These are phyloP conservation scores for Rusavskia elegans DNA, from an alignment of 495 filamentous ascomycete genomes.

Conservation along the genomic window DNA sequence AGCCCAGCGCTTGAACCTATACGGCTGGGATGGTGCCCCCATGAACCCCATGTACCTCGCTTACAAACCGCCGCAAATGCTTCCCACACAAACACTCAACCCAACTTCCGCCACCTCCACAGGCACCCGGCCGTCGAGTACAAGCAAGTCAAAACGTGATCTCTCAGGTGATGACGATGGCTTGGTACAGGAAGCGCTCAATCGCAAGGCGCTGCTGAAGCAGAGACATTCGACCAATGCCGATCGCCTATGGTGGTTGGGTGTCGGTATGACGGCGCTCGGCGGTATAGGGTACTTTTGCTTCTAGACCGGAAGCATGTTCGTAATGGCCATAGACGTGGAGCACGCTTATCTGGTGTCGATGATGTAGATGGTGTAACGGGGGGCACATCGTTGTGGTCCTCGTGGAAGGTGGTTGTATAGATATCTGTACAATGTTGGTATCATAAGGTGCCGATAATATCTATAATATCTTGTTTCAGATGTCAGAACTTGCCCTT, in stretches of 20 bases:
- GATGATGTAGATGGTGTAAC: no score
- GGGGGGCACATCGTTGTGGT: no score
- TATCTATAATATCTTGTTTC: no score
- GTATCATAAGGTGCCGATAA: no score
- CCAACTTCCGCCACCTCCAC: conserved; percentile 26
- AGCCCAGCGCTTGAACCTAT: conserved; percentile 49
- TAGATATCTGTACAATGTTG: no score
- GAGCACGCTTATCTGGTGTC: not conserved
- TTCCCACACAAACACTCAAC: conserved; percentile 55
- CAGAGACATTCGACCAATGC: conserved; percentile 34
- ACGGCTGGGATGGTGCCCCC: conserved; percentile 46
- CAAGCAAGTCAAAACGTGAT: conserved; percentile 20
- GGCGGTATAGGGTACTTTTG: conserved; percentile 37
- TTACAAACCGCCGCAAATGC: conserved; percentile 55
- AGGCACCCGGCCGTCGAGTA: conserved; percentile 19
- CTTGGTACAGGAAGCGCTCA: conserved; percentile 21
- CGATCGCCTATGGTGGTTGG: conserved; percentile 53
- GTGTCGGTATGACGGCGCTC: conserved; percentile 46
- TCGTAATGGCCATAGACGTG: not conserved
- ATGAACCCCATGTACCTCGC: conserved; percentile 62
- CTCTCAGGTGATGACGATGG: conserved; percentile 12
- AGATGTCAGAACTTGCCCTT: no score
- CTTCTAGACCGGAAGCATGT: conserved; percentile 12
- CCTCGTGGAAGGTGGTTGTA: no score
- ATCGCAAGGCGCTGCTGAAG: conserved; percentile 26